A percentile compares a stretch with the other conserved stretches of the same genome.
Evolutionary conservation across 306 rosid species (phyloP).

Genomic region (Ormosia emarginata): DNA sequence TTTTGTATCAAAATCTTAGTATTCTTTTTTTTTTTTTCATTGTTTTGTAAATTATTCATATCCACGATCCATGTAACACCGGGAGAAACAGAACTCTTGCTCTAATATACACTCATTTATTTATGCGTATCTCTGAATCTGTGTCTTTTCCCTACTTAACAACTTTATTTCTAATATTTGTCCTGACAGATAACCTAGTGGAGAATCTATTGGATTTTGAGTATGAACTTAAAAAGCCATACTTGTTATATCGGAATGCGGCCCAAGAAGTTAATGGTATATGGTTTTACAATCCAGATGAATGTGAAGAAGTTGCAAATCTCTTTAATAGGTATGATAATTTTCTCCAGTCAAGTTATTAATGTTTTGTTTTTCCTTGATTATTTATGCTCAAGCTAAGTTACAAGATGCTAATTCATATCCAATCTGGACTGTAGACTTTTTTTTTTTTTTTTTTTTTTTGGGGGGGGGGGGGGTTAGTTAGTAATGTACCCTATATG

Average conservation of each 20-base stretch:
- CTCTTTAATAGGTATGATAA: constrained; percentile 68
- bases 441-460: background rate
- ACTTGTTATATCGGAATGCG: constrained; percentile 83
- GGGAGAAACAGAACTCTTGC: background rate
- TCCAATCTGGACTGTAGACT: background rate
- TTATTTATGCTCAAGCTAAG: background rate
- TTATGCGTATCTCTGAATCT: constrained; percentile 2
- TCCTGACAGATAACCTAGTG: constrained; percentile 76
- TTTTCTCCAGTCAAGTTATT: constrained; percentile 1
- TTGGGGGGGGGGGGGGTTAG: background rate
- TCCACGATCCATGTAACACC: background rate
- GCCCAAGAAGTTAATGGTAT: constrained; percentile 96
- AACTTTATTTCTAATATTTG: constrained; percentile 18
- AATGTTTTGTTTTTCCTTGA: background rate
- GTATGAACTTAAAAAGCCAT: constrained; percentile 87
- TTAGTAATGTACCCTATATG: background rate
- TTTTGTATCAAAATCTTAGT: background rate
- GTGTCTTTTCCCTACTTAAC: constrained; percentile 11
- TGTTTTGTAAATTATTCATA: background rate
- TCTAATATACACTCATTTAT: background rate
- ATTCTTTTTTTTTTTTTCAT: background rate
- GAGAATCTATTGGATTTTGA: constrained; percentile 96
- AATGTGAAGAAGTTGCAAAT: constrained; percentile 92
- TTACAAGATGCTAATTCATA: background rate
- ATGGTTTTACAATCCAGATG: constrained; percentile 93